Evolutionary conservation across 768 basidiomycete genomes (phyloP).

Genomic region (Fistulinella prunicolor): DNA sequence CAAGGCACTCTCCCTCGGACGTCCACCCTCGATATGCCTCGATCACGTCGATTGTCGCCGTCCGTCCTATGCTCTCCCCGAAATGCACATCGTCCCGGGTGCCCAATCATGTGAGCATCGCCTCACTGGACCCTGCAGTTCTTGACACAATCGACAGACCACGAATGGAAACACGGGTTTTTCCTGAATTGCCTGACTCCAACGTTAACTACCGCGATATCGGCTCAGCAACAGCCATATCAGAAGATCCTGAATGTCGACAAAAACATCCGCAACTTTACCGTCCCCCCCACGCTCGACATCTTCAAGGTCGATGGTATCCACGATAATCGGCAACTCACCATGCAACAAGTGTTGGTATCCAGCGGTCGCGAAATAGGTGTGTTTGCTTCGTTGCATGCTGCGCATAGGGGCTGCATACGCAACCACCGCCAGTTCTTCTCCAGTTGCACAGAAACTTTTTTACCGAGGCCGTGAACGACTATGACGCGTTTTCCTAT

Average conservation of each 20-base stretch:
- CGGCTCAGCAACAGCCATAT: conserved; percentile 53
- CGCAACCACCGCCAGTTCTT: conserved; percentile 42
- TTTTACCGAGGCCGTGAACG: conserved; percentile 64
- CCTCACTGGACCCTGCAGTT: conserved; percentile 5
- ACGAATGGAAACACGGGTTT: conserved; percentile 70
- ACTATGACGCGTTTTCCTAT: conserved; percentile 51
- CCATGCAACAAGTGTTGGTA: conserved; percentile 64
- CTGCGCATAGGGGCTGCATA: conserved; percentile 1
- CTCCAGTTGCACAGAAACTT: conserved; percentile 66
- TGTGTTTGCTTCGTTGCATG: conserved; percentile 27
- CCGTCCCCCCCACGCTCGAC: conserved; percentile 48
- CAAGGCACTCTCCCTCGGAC: conserved; percentile 67
- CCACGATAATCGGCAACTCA: conserved; percentile 47
- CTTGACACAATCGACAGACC: conserved; percentile 42
- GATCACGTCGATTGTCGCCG: conserved; percentile 61
- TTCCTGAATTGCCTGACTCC: conserved; percentile 62
- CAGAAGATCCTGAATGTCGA: conserved; percentile 52
- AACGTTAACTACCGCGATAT: conserved; percentile 55
- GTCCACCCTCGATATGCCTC: conserved; percentile 66
- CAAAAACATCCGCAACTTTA: conserved; percentile 51
- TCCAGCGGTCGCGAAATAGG: conserved; percentile 63
- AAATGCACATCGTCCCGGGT: conserved; percentile 29
- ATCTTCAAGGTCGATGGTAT: conserved; percentile 38
- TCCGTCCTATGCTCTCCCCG: conserved; percentile 32
- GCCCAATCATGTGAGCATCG: conserved; percentile 28